phyloP scores from a whole-genome alignment of 495 filamentous ascomycete genomes.

The Daldinia concentrica region DNA sequence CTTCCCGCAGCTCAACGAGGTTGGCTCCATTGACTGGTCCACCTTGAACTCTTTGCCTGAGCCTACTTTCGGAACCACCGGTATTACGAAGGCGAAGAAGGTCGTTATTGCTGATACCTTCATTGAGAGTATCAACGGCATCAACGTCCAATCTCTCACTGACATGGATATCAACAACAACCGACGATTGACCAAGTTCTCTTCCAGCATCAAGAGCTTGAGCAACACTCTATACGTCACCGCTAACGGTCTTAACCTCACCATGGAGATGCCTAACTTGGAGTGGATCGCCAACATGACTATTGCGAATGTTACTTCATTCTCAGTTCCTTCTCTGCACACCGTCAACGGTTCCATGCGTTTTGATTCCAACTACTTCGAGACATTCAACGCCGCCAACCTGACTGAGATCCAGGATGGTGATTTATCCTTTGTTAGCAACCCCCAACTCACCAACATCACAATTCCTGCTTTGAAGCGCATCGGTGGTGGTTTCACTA shows the following conservation, averaged over 20 bases:
- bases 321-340: conserved; percentile 79
- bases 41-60: conserved; percentile 76
- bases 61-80: conserved; percentile 69
- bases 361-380: conserved; percentile 83
- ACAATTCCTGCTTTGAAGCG: conserved; percentile 71
- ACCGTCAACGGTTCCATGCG: conserved; percentile 80
- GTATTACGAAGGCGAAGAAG: conserved; percentile 68
- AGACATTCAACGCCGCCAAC: conserved; percentile 75
- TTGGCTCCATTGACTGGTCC: conserved; percentile 72
- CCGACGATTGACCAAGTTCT: conserved; percentile 70
- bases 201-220: conserved; percentile 76
- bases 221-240: conserved; percentile 69
- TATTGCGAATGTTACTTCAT: conserved; percentile 79
- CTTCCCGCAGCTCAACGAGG: conserved; percentile 68
- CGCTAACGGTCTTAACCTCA: conserved; percentile 68
- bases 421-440: conserved; percentile 82
- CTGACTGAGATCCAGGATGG: conserved; percentile 73
- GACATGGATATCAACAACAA: conserved; percentile 85
- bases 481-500: conserved; percentile 79
- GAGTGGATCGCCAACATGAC: conserved; percentile 83
- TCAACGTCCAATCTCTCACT: conserved; percentile 72
- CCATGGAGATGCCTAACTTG: conserved; percentile 77
- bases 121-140: conserved; percentile 76
- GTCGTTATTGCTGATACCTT: conserved; percentile 85
- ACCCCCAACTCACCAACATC: conserved; percentile 79